These are phyloP conservation scores for Phyllosticta paracitricarpa DNA, from an alignment of 2,329 filamentous ascomycete genomes.

Conservation along the genomic window DNA sequence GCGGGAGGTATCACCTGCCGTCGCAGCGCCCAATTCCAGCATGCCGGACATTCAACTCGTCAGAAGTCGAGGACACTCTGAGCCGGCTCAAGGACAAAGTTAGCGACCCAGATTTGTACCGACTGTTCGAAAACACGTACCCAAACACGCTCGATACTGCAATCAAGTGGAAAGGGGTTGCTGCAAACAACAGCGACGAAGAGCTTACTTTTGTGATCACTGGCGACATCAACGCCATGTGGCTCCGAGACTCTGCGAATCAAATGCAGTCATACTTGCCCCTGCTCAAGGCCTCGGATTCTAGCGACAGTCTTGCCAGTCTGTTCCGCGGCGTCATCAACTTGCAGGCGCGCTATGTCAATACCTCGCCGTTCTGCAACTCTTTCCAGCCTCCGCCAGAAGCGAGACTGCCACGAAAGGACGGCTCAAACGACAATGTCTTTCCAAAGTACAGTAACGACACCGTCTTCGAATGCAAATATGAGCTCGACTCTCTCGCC, in stretches of 20 bases:
- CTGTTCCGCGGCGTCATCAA: slow-evolving; percentile 64
- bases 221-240: slow-evolving; percentile 49
- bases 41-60: slow-evolving; percentile 39
- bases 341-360: slow-evolving; percentile 58
- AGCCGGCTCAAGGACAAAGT: slow-evolving; percentile 29
- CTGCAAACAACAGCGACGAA: slow-evolving; percentile 48
- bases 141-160: slow-evolving; percentile 69
- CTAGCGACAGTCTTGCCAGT: slow-evolving; percentile 51
- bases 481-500: slow-evolving; percentile 43
- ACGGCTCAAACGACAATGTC: slow-evolving; percentile 33
- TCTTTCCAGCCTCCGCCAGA: slow-evolving; percentile 43
- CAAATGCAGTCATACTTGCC: slow-evolving; percentile 62
- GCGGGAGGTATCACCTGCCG: slow-evolving; percentile 35
- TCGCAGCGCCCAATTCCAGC: slow-evolving; percentile 34
- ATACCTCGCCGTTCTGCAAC: slow-evolving; percentile 47
- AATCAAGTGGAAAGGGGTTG: slow-evolving; percentile 55
- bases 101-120: slow-evolving; percentile 50
- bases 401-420: background rate
- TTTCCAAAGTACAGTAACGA: slow-evolving; percentile 32
- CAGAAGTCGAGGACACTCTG: slow-evolving; percentile 32
- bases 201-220: slow-evolving; percentile 54
- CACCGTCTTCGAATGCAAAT: slow-evolving; percentile 44
- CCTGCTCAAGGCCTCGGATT: slow-evolving; percentile 45
- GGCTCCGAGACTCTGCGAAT: slow-evolving; percentile 49
- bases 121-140: slow-evolving; percentile 62